Evolutionary conservation across 495 filamentous ascomycete species (phyloP), one percentile per base, ranked within the genome.

Genomic region (Hamigera avellanea): DNA sequence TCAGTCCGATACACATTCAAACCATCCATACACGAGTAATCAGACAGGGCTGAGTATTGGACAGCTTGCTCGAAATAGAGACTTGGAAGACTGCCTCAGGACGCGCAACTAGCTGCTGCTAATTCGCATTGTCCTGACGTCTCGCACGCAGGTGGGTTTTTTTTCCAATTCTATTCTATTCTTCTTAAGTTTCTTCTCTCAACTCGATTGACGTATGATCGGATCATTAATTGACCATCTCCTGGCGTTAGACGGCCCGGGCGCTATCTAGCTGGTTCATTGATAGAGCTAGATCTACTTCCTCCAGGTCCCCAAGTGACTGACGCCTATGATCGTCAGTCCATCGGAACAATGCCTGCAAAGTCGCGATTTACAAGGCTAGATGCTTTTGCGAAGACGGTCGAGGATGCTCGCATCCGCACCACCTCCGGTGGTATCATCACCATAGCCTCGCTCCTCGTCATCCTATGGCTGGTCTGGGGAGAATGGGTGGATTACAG

Each of bases 311-410:
- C 4, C 21, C 21, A n/a, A n/a, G n/a, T n/a, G n/a, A 4, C 21
- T 23, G 5, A 23, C 21, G 9, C 21, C 21, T 23, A 61, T 62
- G 56, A 42, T 50, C 44, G 42, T 38, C 52, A 39, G 52, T 50
- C 46, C 19, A 33, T 50, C 39, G 36, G 43, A 42, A 47, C 49
- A 14, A 73, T 73, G 70, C 59, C 67, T 44, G 57, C 65, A 47
- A 73, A 71, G 54, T 93, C 85, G 46, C 81, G 91, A 56, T 94
- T 98, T 55, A 94, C 83, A 32, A 81, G 83, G 67, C 81, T 98
- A 30, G 91, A 98, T 58, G 91, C 91, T 64, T 98, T 98, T 57
- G 91, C 87, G 25, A 98, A 98, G 61, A 98, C 91, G 25, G 91
- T 98, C 31, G 93, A 96, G 53, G 91, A 98, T 79, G 91, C 91